Evolutionary conservation across 1,139 yeast species (phyloP).

Genomic region (Pichiaceae sp.): DNA sequence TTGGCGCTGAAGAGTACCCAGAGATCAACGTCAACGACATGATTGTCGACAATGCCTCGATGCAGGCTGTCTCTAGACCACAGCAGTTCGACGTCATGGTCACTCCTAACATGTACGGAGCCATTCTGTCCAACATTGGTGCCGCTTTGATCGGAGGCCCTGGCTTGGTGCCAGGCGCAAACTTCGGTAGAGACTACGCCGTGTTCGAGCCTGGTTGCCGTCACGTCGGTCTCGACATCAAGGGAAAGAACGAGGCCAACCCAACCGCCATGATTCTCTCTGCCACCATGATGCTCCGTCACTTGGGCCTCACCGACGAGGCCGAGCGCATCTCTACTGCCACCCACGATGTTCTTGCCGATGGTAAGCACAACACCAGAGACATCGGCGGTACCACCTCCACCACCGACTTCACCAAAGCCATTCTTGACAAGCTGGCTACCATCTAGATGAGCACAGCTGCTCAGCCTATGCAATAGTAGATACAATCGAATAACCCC

Average conservation of each 20-base stretch:
- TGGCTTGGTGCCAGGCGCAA: conserved; percentile 97
- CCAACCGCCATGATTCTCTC: conserved; percentile 97
- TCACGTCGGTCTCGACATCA: conserved; percentile 95
- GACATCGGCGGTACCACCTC: conserved; percentile 88
- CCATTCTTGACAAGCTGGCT: conserved; percentile 53
- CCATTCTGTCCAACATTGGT: conserved; percentile 94
- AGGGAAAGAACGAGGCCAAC: conserved; percentile 92
- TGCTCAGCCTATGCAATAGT: neutral
- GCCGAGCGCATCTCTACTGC: conserved; percentile 87
- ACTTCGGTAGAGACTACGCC: conserved; percentile 96
- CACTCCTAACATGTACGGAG: conserved; percentile 97
- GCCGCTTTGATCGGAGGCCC: conserved; percentile 99
- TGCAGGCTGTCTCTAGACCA: conserved; percentile 98
- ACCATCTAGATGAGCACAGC: conserved; percentile 2
- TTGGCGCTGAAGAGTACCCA: conserved; percentile 81
- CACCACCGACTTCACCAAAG: conserved; percentile 90
- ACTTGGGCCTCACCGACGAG: conserved; percentile 74
- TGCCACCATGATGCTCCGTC: conserved; percentile 86
- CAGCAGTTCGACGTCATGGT: conserved; percentile 97
- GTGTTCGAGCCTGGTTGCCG: conserved; percentile 99
- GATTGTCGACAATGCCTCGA: conserved; percentile 97
- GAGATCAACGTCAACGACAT: conserved; percentile 79
- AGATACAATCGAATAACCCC: too few species aligned
- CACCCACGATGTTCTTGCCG: conserved; percentile 81
- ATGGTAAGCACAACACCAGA: conserved; percentile 69